Base-by-base conservation (phyloP, 2,329 filamentous ascomycete species). In the Colletotrichum agaves region DNA sequence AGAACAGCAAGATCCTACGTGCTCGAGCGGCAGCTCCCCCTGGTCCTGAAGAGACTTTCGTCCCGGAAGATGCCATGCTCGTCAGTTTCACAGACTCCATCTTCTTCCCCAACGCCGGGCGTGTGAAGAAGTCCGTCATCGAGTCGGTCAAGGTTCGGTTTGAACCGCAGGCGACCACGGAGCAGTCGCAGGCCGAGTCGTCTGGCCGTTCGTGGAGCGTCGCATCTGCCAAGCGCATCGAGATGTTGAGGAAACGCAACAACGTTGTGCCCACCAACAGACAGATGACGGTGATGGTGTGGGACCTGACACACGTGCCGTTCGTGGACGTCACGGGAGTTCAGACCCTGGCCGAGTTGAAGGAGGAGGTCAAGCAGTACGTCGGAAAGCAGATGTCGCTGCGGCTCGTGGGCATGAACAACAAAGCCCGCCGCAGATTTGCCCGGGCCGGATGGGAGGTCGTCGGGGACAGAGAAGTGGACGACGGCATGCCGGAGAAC, bases 81-180 rank as follows among this genome's bases (percentile, higher is more conserved):
- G 86, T 90, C 73, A 80, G 80, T 4, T 87, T 89, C 75, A 83
- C 81, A 39, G 85, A 88, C 63, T 83, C 85, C 1, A 77, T 90
- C 39, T 85, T 90, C 75, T 90, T 90, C 78, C 85, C 83, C 69
- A 90, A 90, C 72, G 87, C 87, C 2, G 85, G 87, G 63, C 78
- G 82, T 44, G 76, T 84, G 67, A 87, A 86, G 53, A 79, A 75
- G 2, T 75, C 78, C 7, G 81, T 86, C 17, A 75, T 88, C 15
- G 85, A 88, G 69, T 77, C 78, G 1, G 74, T 88, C 41, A 82
- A 86, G 69, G 70, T 77, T 2, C 73, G 73, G 23, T 77, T 73
- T 19, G 72, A 76, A n/a, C 75, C 76, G 13, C n/a, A 84, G 81
- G 0, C 78, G 80, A 67, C 81, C 83, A 68, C 76, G 80, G 0